A percentile compares a stretch with the other conserved stretches of the same genome.
phyloP scores from a whole-genome alignment of 2,329 filamentous ascomycete genomes.

The Colletotrichum liriopes region DNA sequence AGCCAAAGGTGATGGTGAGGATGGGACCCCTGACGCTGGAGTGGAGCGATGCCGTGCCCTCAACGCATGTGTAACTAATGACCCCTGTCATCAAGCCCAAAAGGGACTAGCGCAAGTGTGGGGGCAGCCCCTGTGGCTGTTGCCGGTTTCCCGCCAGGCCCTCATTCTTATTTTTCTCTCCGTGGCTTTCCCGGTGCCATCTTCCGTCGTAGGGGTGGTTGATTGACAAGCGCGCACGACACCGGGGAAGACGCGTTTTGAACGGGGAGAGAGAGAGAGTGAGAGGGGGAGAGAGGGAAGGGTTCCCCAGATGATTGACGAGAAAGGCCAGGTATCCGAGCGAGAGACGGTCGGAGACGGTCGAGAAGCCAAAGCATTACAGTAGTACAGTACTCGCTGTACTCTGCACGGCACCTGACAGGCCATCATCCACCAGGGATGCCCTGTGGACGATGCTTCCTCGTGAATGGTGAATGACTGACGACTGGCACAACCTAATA shows the following conservation, averaged over 20 bases:
- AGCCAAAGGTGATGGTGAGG: slow-evolving; percentile 6
- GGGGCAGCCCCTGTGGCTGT: slow-evolving; percentile 26
- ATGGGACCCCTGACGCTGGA: background rate
- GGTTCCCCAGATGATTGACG: slow-evolving; percentile 7
- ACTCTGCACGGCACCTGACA: too few species aligned
- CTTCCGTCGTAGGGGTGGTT: background rate
- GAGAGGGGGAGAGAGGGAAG: background rate
- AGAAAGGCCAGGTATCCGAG: background rate
- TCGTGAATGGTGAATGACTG: background rate
- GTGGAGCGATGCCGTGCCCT: slow-evolving; percentile 10
- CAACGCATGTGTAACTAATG: slow-evolving; percentile 29
- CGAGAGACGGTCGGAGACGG: background rate
- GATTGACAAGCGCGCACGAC: background rate
- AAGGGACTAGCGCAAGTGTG: slow-evolving; percentile 20
- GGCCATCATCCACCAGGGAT: background rate
- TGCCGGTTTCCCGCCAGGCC: slow-evolving; percentile 1
- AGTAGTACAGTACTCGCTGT: too few species aligned
- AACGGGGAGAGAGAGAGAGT: background rate
- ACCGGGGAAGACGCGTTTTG: background rate
- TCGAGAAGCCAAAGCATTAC: background rate
- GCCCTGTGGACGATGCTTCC: slow-evolving; percentile 8
- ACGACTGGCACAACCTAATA: too few species aligned
- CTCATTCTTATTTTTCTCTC: slow-evolving; percentile 26
- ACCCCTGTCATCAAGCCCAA: slow-evolving; percentile 23
- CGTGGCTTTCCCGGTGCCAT: background rate